Evolutionary conservation across 345 rosid genomes (phyloP), one percentile per base, ranked within the genome.

Genomic region (Populus pruinosa): DNA sequence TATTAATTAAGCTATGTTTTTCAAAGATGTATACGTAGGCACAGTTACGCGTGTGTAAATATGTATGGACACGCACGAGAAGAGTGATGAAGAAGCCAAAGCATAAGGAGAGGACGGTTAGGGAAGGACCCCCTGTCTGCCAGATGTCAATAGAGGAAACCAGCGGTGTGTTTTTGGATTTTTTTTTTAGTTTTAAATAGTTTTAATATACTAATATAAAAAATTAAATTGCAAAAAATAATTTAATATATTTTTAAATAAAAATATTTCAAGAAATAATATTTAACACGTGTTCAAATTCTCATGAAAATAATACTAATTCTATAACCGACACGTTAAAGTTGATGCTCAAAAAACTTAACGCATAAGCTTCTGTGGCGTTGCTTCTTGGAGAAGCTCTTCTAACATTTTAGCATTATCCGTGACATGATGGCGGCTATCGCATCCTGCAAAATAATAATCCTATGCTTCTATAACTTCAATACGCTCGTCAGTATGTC

Each of bases 311-410:
- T 36, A 12, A 25, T 70, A 12, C 11, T 70, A 41, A 69, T 69
- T 69, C 12, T 72, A 56, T 72, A 65, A 71, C 41, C 72, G 8
- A 38, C 17, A 77, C 61, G 76, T 21, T 64, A 25, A 66, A 65
- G 68, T n/a, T 8, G 8, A 29, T 3, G 55, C 6, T 5, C 9
- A 6, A 16, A 17, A 73, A 79, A 39, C 81, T 79, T 79, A 29
- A n/a, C 47, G 21, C 56, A 8, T 0, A 78, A 72, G 81, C 44
- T 73, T 79, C 18, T 14, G 66, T 64, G 36, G 75, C 80, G 50
- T 62, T 49, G 80, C 81, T 79, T 79, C 81, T 50, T 56, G 5
- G 25, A 67, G 77, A 79, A 79, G 81, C 25, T 41, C n/a, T 23
- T 41, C n/a, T 38, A 27, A 44, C 49, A 71, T 59, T 47, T 47